Evolutionary conservation across 2,329 filamentous ascomycete species (phyloP), one percentile per base, ranked within the genome.

Genomic region (Sporothrix phasma): DNA sequence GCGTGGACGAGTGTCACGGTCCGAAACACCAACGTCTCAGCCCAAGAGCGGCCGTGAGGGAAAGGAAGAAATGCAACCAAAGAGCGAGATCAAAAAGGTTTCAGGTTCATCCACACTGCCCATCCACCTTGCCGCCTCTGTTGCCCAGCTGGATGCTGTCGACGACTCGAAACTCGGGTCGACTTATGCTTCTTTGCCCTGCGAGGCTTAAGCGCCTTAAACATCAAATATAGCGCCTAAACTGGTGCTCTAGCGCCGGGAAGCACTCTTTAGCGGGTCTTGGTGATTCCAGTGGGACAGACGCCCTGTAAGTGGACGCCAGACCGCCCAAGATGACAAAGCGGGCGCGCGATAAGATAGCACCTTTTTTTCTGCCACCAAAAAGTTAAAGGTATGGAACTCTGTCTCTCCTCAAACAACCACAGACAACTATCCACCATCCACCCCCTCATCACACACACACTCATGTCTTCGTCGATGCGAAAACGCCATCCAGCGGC

Each of bases 401-500:
- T 11, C 11, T 24, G 19, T 17, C 22, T 54, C 5, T 11, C 37
- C 19, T 45, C 49, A 11, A 19, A 24, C 22, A 43, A 26, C 41
- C 31, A 49, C n/a, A n/a, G n/a, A n/a, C 46, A 19, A 31, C 29
- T 10, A 34, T 29, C 17, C 17, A 37, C 51, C 19, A 49, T 22
- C 13, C 22, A 39, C 41, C 8, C 11, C 49, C 17, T 29, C 24
- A 19, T 22, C n/a, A 51, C 13, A 17, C 64, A 22, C 51, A 22
- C 65, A 73, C 65, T n/a, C 3, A 69, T 68, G 67, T 69, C 67
- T 37, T 66, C 68, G 1, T 67, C 67, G 1, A 70, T 70, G 69
- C 66, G 69, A 53, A n/a, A 70, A 70, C 51, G 67, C 67, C 63
- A 64, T 73, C 66, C 71, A 74, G 66, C 71, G 72, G 62, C 72